Percentiles rank a stretch among this genome's conserved stretches.
phyloP scores from a whole-genome alignment of 129 eudicot species.

The Ambrosia artemisiifolia region DNA sequence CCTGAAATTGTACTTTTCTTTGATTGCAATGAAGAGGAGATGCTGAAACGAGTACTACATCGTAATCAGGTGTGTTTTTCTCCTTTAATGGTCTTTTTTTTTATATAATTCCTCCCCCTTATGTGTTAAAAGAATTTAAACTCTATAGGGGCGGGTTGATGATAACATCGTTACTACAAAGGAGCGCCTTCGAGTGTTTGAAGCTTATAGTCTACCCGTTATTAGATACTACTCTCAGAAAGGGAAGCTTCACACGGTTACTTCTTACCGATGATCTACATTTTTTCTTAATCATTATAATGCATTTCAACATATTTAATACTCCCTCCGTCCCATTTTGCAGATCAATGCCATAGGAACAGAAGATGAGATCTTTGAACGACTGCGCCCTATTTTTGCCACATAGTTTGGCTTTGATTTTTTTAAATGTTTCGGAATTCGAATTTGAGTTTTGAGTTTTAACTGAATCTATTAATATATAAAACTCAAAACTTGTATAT shows the following conservation, averaged over 20 bases:
- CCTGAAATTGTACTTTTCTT: conserved; percentile 87
- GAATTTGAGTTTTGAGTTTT: background rate
- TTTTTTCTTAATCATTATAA: background rate
- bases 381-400: conserved; percentile 62
- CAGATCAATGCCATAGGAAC: conserved; percentile 91
- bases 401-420: conserved; percentile 5
- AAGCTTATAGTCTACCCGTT: conserved; percentile 73
- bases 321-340: conserved; percentile 17
- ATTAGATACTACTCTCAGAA: conserved; percentile 65
- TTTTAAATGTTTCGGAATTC: background rate
- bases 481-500: conserved; percentile 15
- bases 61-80: conserved; percentile 67
- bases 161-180: conserved; percentile 78
- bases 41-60: conserved; percentile 81
- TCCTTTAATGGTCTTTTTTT: background rate
- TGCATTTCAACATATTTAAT: background rate
- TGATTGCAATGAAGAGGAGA: conserved; percentile 86
- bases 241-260: conserved; percentile 84
- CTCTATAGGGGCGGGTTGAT: conserved; percentile 78
- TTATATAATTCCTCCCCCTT: background rate
- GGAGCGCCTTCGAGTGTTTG: conserved; percentile 80
- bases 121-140: conserved; percentile 8
- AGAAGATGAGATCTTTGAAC: conserved; percentile 77
- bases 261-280: background rate
- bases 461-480: background rate